phyloP scores from a whole-genome alignment of 139 green algal species.

The Tetraselmis striata region DNA sequence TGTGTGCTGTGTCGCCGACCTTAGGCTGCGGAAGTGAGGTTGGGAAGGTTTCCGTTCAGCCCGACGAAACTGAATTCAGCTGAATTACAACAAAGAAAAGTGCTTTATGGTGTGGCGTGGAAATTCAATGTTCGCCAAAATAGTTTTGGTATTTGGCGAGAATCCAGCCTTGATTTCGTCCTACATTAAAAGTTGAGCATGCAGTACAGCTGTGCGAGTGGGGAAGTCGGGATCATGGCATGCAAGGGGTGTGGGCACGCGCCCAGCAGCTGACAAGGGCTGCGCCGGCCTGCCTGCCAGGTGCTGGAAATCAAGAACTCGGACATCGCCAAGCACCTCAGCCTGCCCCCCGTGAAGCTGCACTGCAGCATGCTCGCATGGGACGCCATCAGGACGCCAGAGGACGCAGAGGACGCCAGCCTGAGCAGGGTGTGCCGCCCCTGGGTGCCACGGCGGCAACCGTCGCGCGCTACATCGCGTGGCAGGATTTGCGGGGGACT shows the following conservation, averaged over 20 bases:
- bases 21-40: too few relatives aligned
- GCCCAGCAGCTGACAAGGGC: background rate
- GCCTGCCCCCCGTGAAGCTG: slow-evolving; percentile 95
- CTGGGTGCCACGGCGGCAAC: too few relatives aligned
- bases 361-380: slow-evolving; percentile 98
- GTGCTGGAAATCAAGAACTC: slow-evolving; percentile 77
- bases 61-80: background rate
- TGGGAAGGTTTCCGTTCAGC: background rate
- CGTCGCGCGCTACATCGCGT: too few relatives aligned
- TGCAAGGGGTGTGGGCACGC: background rate
- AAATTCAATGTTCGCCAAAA: too few relatives aligned
- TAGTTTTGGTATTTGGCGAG: too few relatives aligned
- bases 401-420: too few relatives aligned
- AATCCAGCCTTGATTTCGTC: background rate
- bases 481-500: too few relatives aligned
- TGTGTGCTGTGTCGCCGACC: background rate
- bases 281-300: background rate
- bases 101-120: slow-evolving; percentile 24
- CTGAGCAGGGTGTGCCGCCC: too few relatives aligned
- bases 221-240: background rate
- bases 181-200: background rate
- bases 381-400: slow-evolving; percentile 87
- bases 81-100: too few relatives aligned
- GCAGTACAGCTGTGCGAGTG: background rate
- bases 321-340: slow-evolving; percentile 96